Base-by-base conservation (phyloP, 176 grass and related monocot species). In the sorghum (Sorghum bicolor) region DNA sequence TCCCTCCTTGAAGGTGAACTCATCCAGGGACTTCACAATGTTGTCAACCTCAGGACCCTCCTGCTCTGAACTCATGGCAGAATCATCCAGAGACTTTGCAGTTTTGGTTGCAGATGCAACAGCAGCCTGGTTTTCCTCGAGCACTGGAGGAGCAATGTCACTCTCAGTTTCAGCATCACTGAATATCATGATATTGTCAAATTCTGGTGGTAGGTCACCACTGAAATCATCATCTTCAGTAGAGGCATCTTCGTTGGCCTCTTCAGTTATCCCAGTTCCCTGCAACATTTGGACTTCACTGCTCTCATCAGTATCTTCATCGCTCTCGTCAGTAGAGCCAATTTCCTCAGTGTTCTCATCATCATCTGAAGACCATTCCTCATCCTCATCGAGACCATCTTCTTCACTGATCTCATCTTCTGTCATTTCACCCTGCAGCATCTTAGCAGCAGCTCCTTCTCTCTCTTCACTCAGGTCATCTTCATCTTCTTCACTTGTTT, bases 221-320 rank as follows among this genome's bases (percentile, higher is more conserved):
- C 61, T 80, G 52, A 90, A 87, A 80, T 90, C 89, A 87, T 90
- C 88, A 25, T 87, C 84, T 22, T 83, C 79, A 29, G 76, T 19
- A 19, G 55, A 80, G 33, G 31, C 69, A 60, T 64, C 26, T 12
- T 86, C 26, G n/a, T 14, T n/a, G n/a, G n/a, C n/a, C n/a, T n/a
- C n/a, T n/a, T n/a, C n/a, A n/a, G n/a, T n/a, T n/a, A n/a, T n/a
- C n/a, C n/a, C n/a, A n/a, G n/a, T n/a, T n/a, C n/a, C n/a, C n/a
- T n/a, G n/a, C n/a, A n/a, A n/a, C n/a, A n/a, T n/a, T n/a, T n/a
- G n/a, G n/a, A n/a, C n/a, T n/a, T n/a, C 16, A 0, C 7, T 2
- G 4, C 6, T 48, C 20, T 67, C 81, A 5, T 47, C 41, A 43
- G 4, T 74, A 33, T 74, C 13, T 15, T 65, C 70, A 74, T 8